Evolutionary conservation across 2,329 filamentous ascomycete genomes (phyloP), one percentile per base, ranked within the genome.

Genomic region (Penicillium frequentans): DNA sequence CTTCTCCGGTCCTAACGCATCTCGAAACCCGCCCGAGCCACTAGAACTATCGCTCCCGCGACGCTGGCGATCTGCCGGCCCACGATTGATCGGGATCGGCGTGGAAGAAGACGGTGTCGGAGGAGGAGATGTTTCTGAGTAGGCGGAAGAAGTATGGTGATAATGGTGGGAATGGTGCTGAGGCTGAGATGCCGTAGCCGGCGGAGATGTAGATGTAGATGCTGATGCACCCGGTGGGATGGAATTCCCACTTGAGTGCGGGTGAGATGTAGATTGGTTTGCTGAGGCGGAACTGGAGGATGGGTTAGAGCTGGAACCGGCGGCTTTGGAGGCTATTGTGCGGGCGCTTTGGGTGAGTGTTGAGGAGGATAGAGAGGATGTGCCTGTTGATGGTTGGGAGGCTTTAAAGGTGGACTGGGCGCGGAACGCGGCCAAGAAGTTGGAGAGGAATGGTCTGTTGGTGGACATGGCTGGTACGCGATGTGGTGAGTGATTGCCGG

Each of bases 371-470:
- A 76, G 54, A 21, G 74, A 71, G 42, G 77, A 68, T 1, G 66
- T 68, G 42, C 69, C 63, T 42, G 70, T 68, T 29, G 71, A 70
- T 33, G 77, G 68, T n/a, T 76, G 39, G 11, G 83, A 78, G 24
- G 84, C 76, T 67, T 87, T 87, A 62, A 84, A 80, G 55, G 81
- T 78, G 43, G 85, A 85, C 68, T 88, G 85, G 50, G 86, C 84
- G 51, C 86, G 81, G 68, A 89, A 89, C 60, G 86, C 85, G 48
- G 86, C 83, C 60, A 89, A 81, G 75, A 89, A 87, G 77, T 85
- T 86, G 64, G 85, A 81, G 66, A 89, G 80, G 75, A 89, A 89
- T 48, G 82, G 86, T 56, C 85, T 77, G 75, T 88, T 87, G 62
- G 84, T 86, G 2, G 84, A 82, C 85, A 88, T 88, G 42, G 37